Base-by-base conservation (phyloP, 129 eudicot genomes). In the Flaveria brownii region DNA sequence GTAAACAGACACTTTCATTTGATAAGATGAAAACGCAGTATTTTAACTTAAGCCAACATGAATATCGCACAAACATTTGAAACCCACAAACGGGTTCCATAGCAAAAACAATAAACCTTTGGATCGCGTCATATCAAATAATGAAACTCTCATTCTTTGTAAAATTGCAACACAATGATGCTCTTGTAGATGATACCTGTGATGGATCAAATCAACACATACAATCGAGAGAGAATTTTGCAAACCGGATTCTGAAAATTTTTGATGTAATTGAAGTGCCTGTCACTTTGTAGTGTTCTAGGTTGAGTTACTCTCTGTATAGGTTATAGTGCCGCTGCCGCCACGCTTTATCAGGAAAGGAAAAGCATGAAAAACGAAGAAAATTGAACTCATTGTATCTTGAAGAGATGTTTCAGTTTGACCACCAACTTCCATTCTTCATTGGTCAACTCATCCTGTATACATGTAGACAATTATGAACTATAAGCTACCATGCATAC, bases 361-460 rank as follows among this genome's bases (percentile, higher is more conserved):
- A 36, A 59, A 59, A 59, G 66, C 66, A 23, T 10, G 39, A 22
- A 56, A 56, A 56, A 0, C 30, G 6, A 33, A 56, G 30, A 56
- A 12, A 5, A 30, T 13, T 20, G 61, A 70, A 77, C 64, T 93
- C 82, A 93, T 36, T 86, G 92, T 45, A 93, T 93, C 83, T 89
- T 87, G 89, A 93, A 91, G 41, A 93, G 85, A 26, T 59, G 88
- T 78, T 93, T 93, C 82, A 93, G 83, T 70, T 87, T 93, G n/a
- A 85, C 87, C 5, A 88, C 85, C 68, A 93, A 81, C 74, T 79
- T 83, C 91, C 94, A 88, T 56, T 88, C 98, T 41, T 93, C 98
- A 14, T 50, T 78, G 12, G 87, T 54, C 75, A 93, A 81, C 54
- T 93, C 98, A 13, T 87, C 88, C 98, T 91, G 96, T 30, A 17